A percentile compares a stretch with the other conserved stretches of the same genome.
Evolutionary conservation across 1,139 yeast species (phyloP).

Genomic region (Geotrichum bryndzae): DNA sequence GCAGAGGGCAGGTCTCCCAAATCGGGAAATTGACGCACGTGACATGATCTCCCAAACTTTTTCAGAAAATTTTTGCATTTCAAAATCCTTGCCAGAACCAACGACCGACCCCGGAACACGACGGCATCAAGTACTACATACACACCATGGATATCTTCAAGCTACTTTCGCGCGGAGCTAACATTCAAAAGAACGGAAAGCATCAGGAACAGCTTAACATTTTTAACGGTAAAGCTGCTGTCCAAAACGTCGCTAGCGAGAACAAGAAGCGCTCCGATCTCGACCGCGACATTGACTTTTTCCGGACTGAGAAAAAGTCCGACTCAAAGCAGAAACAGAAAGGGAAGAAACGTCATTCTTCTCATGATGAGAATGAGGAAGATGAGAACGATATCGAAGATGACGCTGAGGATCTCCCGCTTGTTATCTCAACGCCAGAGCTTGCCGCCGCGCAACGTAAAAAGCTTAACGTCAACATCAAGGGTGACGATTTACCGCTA

Average conservation of each 20-base stretch:
- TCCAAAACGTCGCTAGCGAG: conserved; percentile 12
- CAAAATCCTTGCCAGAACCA: background rate
- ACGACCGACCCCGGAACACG: background rate
- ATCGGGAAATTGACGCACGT: background rate
- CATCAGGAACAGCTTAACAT: conserved; percentile 32
- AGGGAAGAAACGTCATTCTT: conserved; percentile 33
- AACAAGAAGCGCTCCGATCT: conserved; percentile 18
- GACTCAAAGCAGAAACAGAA: conserved; percentile 42
- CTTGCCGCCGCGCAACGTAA: conserved; percentile 57
- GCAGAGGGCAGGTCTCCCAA: background rate
- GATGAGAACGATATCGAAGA: conserved; percentile 30
- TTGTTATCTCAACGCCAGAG: conserved; percentile 46
- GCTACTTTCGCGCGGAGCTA: conserved; percentile 79
- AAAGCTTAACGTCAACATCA: conserved; percentile 53
- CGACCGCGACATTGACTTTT: conserved; percentile 24
- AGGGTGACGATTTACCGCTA: conserved; percentile 74
- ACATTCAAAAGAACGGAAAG: conserved; percentile 48
- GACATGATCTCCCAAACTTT: background rate
- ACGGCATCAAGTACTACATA: background rate
- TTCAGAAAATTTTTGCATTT: background rate
- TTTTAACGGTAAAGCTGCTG: conserved; percentile 20
- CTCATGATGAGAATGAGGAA: conserved; percentile 22
- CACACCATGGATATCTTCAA: conserved; percentile 77
- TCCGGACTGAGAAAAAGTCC: conserved; percentile 27
- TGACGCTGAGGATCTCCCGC: conserved; percentile 37